Base-by-base conservation (phyloP, 441 rosid species). In the Flueggea neowawraea region DNA sequence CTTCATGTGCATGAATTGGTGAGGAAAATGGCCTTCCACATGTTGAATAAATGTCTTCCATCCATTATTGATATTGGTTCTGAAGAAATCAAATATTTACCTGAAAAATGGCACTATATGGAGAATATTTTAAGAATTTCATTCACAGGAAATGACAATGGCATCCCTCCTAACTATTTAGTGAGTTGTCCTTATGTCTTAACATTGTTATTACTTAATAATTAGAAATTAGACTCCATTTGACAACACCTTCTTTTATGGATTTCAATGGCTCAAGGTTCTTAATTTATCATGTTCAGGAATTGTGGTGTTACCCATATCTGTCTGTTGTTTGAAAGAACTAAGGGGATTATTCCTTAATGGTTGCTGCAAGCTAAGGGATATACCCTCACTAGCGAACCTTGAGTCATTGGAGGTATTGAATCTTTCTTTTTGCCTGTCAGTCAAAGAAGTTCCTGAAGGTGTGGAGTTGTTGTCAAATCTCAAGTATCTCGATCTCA, bases 1-100 rank as follows among this genome's bases (percentile, higher is more conserved):
- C 76, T 68, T 10, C 65, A 58, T 57, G 67, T 78, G 77, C 75
- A 65, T 65, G 75, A 67, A 54, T 51, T 72, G 41, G 10, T 67
- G 0, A 72, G 80, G 61, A 76, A 70, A 8, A 68, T 60, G 80
- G 77, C 79, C 13, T 31, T 69, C 15, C 55, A 57, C 0, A 57
- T 68, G 16, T 11, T 53, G 16, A 52, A 66, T 33, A 39, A 7
- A n/a, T 10, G 15, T 8, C 54, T 73, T n/a, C 16, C 39, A 0
- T 73, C 41, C 10, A 67, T 67, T 64, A 60, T 75, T 15, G 47
- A 68, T 53, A 57, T 72, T 22, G 28, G 28, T 9, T 62, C 63
- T 10, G 0, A 33, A 39, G 15, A 33, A 0, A 28, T 71, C 28
- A 28, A 4, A 8, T 54, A 67, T 15, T 0, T 68, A 14, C 73